Evolutionary conservation across 1,139 yeast species (phyloP).

Genomic region (Taphrina populina): DNA sequence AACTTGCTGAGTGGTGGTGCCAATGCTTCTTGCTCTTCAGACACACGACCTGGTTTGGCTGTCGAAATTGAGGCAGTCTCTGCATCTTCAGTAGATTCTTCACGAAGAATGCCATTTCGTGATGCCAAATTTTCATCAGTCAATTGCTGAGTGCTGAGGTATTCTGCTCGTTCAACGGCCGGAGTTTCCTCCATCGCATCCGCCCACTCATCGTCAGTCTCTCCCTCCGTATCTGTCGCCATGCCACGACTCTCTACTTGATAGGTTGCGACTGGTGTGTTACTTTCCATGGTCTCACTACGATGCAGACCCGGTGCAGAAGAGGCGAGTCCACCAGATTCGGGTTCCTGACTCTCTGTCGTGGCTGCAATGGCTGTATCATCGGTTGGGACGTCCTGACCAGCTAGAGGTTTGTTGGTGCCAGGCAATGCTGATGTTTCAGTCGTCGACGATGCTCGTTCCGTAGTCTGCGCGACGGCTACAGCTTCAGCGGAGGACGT

Average conservation of each 20-base stretch:
- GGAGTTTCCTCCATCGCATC: conserved; percentile 32
- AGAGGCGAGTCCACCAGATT: no score
- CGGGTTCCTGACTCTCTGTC: neutral
- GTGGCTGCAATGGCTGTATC: neutral
- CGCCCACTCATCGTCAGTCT: conserved; percentile 33
- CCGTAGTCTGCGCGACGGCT: conserved; percentile 15
- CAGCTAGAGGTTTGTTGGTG: conserved; percentile 26
- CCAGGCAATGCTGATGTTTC: conserved; percentile 14
- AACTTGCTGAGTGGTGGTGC: conserved; percentile 4
- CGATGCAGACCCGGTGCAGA: conserved; percentile 9
- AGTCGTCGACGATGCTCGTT: conserved; percentile 6
- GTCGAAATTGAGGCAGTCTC: conserved; percentile 25
- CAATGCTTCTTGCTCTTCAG: neutral
- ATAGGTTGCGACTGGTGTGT: conserved; percentile 23
- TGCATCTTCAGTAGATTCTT: conserved; percentile 14
- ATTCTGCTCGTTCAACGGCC: conserved; percentile 24
- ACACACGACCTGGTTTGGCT: conserved; percentile 13
- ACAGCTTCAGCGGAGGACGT: conserved; percentile 29
- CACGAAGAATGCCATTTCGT: neutral
- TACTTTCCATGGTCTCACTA: conserved; percentile 13
- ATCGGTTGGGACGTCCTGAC: conserved; percentile 4
- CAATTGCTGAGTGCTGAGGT: conserved; percentile 2
- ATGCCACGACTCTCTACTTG: conserved; percentile 26
- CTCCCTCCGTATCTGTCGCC: conserved; percentile 33
- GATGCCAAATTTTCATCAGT: conserved; percentile 5